A percentile compares a stretch with the other conserved stretches of the same genome.
Conservation (phyloP, 371 early-diverging fungal species). For the Syncephalis fuscata region DNA sequence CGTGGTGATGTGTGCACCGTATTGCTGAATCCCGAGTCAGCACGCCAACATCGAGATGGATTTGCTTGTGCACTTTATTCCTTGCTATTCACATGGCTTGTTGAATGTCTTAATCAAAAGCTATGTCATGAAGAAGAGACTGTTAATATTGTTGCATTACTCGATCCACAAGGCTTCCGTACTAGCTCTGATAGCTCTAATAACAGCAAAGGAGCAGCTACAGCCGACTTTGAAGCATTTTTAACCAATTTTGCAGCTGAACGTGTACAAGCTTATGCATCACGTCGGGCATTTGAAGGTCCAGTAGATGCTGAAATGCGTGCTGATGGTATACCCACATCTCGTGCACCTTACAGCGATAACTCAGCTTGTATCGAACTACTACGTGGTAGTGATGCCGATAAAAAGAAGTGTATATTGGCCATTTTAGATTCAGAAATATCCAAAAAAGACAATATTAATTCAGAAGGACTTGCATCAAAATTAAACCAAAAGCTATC, state of each 20-base stretch:
- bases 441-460: conserved; percentile 15
- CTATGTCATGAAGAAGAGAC: conserved; percentile 39
- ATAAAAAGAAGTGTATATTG: background rate
- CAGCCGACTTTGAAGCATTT: conserved; percentile 49
- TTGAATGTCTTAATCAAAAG: conserved; percentile 71
- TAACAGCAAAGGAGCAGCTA: conserved; percentile 7
- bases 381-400: conserved; percentile 17
- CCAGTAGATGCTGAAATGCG: conserved; percentile 22
- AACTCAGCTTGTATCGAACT: conserved; percentile 31
- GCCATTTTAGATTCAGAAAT: conserved; percentile 8
- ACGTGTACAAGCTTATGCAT: conserved; percentile 47
- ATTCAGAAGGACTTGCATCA: conserved; percentile 13
- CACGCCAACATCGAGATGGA: conserved; percentile 56
- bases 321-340: conserved; percentile 36
- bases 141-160: conserved; percentile 47
- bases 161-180: conserved; percentile 49
- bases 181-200: conserved; percentile 26
- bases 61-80: conserved; percentile 64
- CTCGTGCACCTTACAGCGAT: conserved; percentile 21
- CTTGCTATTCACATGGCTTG: conserved; percentile 69
- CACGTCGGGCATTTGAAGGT: conserved; percentile 51
- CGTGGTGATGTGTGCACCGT: conserved; percentile 73
- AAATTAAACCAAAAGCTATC: conserved; percentile 17
- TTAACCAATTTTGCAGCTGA: conserved; percentile 68
- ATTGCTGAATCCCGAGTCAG: conserved; percentile 60